Conservation (phyloP, 805 yeast species). For the Aciculoconidium aculeatum region DNA sequence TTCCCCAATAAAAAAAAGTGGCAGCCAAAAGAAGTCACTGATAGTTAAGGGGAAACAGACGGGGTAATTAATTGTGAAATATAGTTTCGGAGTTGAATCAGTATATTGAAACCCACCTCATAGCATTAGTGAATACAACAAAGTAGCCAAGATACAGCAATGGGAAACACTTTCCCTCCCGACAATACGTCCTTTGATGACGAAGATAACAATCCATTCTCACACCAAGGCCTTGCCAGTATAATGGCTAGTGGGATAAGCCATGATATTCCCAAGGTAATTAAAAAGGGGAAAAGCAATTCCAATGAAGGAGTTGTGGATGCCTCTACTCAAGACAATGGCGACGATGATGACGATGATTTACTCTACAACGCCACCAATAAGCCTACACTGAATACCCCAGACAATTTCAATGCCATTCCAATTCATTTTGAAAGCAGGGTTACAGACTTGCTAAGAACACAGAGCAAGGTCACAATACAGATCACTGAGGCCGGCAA, state of each 20-base stretch:
- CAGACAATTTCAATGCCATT: constrained; percentile 18
- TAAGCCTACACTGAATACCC: constrained; percentile 5
- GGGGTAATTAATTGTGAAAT: no score
- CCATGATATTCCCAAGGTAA: no score
- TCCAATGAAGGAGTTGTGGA: constrained; percentile 1
- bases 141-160: no score
- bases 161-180: no score
- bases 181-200: constrained; percentile 12
- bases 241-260: constrained; percentile 13
- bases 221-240: constrained; percentile 24
- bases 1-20: no score
- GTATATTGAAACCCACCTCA: no score
- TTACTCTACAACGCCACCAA: constrained; percentile 20
- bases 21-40: no score
- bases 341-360: constrained; percentile 12
- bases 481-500: constrained; percentile 79
- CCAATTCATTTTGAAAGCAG: constrained; percentile 28
- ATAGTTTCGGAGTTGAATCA: no score
- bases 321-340: constrained; percentile 2
- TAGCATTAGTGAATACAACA: no score
- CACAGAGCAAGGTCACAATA: constrained; percentile 21
- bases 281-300: no score
- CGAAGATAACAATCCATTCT: constrained; percentile 37
- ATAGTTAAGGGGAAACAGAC: no score
- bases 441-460: constrained; percentile 29